Conservation (phyloP, 495 filamentous ascomycete species). For the Amphirosellinia nigrospora region DNA sequence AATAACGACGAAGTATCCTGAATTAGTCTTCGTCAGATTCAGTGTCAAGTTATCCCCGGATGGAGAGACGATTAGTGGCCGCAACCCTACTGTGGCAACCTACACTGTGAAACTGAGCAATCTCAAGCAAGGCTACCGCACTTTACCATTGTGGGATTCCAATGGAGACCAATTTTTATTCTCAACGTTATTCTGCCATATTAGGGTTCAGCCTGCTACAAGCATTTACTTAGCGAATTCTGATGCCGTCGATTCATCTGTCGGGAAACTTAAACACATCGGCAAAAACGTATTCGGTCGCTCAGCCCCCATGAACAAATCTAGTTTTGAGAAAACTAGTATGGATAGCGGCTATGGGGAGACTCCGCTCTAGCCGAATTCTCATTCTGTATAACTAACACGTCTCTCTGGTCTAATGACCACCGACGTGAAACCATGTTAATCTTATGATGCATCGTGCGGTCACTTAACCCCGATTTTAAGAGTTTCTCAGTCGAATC, state of each 20-base stretch:
- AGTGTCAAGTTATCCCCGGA: slow-evolving; percentile 84
- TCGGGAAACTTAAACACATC: slow-evolving; percentile 55
- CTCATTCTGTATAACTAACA: slow-evolving; percentile 28
- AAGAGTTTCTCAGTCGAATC: slow-evolving; percentile 20
- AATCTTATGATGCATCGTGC: slow-evolving; percentile 3
- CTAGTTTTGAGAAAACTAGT: slow-evolving; percentile 51
- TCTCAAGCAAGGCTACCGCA: slow-evolving; percentile 93
- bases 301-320: slow-evolving; percentile 49
- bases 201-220: slow-evolving; percentile 67
- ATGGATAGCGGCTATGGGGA: slow-evolving; percentile 38
- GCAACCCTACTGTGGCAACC: slow-evolving; percentile 72
- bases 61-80: slow-evolving; percentile 61
- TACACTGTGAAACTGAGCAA: slow-evolving; percentile 92
- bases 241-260: slow-evolving; percentile 43
- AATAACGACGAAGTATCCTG: slow-evolving; percentile 87
- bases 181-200: slow-evolving; percentile 90
- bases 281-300: slow-evolving; percentile 56
- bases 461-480: background rate
- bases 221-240: slow-evolving; percentile 57
- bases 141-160: slow-evolving; percentile 87
- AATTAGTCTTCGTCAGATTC: slow-evolving; percentile 91
- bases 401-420: slow-evolving; percentile 17
- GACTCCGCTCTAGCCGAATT: slow-evolving; percentile 25
- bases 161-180: slow-evolving; percentile 91
- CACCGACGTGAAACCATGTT: slow-evolving; percentile 3